Percentiles rank a stretch among this genome's conserved stretches.
These are phyloP conservation scores for Kandelia obovata DNA, from an alignment of 345 rosid genomes.

Conservation along the genomic window DNA sequence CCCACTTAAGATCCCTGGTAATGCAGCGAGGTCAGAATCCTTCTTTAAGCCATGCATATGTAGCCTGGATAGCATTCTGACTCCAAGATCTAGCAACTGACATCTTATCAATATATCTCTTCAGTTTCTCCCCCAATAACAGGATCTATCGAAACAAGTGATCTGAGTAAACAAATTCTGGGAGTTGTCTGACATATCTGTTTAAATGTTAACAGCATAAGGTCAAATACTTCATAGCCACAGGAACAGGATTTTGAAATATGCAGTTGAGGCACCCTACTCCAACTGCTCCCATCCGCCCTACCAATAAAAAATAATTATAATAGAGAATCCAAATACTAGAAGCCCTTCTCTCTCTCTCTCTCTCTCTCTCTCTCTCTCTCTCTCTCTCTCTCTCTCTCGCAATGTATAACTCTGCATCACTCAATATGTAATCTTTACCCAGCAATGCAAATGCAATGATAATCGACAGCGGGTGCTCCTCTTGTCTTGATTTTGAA, in stretches of 20 bases:
- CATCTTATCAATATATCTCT: conserved; percentile 36
- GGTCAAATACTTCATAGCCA: neutral
- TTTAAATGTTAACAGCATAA: conserved; percentile 10
- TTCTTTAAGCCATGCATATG: conserved; percentile 73
- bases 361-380: no score
- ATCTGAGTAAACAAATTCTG: conserved; percentile 59
- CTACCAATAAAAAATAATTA: no score
- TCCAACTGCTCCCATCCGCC: no score
- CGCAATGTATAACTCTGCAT: no score
- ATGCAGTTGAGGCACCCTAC: neutral
- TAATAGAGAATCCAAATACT: no score
- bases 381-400: no score
- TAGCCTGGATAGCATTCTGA: conserved; percentile 78
- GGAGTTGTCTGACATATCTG: conserved; percentile 70
- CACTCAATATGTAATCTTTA: no score
- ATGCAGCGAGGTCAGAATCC: conserved; percentile 72
- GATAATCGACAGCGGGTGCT: no score
- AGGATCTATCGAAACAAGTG: conserved; percentile 97
- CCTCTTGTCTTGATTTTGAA: no score
- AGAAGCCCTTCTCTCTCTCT: no score
- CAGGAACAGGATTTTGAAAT: neutral
- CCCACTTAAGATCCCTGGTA: conserved; percentile 91
- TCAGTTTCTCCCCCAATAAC: conserved; percentile 58
- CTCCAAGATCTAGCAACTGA: conserved; percentile 82
- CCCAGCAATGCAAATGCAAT: no score